Conservation (phyloP, 2,329 filamentous ascomycete genomes). For the Triangularia setosa region DNA sequence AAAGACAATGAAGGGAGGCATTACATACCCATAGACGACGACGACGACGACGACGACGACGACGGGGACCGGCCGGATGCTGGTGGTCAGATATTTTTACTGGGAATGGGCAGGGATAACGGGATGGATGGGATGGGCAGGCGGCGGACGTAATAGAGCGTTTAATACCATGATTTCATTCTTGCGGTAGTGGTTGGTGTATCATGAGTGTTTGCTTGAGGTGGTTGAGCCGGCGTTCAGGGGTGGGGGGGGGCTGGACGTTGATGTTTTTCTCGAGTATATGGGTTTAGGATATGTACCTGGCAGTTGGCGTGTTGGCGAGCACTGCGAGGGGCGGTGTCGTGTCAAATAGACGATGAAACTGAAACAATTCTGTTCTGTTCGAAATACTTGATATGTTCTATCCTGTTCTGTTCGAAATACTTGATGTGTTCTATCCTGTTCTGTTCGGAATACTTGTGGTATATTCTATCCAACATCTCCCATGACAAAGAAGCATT, state of each 20-base stretch:
- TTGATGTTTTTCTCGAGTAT: background rate
- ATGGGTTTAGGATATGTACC: background rate
- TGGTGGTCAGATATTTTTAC: background rate
- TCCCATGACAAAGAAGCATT: too few relatives aligned
- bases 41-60: too few relatives aligned
- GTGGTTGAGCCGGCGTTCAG: background rate
- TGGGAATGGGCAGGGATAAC: background rate
- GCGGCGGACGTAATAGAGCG: background rate
- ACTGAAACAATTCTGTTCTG: background rate
- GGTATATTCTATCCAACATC: too few relatives aligned
- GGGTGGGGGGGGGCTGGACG: background rate
- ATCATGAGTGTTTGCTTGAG: background rate
- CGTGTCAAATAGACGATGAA: background rate
- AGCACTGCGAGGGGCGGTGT: background rate
- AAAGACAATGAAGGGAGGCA: background rate
- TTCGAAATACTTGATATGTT: background rate
- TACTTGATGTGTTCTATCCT: background rate
- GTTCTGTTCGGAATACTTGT: too few relatives aligned
- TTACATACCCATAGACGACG: constrained; percentile 1
- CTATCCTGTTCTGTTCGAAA: background rate
- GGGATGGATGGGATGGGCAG: background rate
- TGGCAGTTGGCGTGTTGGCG: too few relatives aligned
- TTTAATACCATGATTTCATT: background rate
- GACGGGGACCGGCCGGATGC: background rate
- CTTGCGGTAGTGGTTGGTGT: background rate